These are phyloP conservation scores for Spirogloea muscicola DNA, from an alignment of 139 green algal species.

Conservation along the genomic window DNA sequence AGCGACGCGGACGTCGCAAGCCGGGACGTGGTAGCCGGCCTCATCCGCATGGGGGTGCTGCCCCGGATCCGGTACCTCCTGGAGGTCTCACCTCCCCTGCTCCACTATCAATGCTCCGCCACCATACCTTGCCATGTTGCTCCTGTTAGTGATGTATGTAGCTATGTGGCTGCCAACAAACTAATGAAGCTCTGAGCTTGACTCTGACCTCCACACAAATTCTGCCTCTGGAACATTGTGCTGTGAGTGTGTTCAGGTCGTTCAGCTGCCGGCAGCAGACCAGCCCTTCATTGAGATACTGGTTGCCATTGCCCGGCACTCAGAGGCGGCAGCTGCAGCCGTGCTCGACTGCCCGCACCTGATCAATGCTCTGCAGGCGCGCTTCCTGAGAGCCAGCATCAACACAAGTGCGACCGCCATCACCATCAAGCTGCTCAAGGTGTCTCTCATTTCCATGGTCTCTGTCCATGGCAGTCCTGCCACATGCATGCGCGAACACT, in stretches of 20 bases:
- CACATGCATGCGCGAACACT: neutral
- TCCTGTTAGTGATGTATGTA: too few species aligned
- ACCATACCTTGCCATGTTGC: too few species aligned
- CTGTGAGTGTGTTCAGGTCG: constrained; percentile 18
- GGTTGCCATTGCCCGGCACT: constrained; percentile 29
- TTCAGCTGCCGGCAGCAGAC: constrained; percentile 5
- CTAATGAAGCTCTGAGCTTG: too few species aligned
- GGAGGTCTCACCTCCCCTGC: too few species aligned
- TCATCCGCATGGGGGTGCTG: constrained; percentile 36
- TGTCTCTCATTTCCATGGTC: neutral
- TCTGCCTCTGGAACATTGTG: too few species aligned
- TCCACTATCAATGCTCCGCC: too few species aligned
- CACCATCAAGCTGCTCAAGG: neutral
- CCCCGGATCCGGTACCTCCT: constrained; percentile 32
- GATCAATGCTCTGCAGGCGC: neutral
- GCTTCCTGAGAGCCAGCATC: neutral
- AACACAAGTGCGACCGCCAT: neutral
- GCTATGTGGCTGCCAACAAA: too few species aligned
- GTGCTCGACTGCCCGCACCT: constrained; percentile 20
- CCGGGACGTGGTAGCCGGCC: constrained; percentile 11
- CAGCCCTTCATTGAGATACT: constrained; percentile 19
- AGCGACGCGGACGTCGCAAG: constrained; percentile 17
- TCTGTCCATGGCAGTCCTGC: neutral
- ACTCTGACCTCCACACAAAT: too few species aligned
- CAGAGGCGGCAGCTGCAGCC: constrained; percentile 4